Evolutionary conservation across 768 basidiomycete genomes (phyloP), one percentile per base, ranked within the genome.

Genomic region (Boletellus emodensis): DNA sequence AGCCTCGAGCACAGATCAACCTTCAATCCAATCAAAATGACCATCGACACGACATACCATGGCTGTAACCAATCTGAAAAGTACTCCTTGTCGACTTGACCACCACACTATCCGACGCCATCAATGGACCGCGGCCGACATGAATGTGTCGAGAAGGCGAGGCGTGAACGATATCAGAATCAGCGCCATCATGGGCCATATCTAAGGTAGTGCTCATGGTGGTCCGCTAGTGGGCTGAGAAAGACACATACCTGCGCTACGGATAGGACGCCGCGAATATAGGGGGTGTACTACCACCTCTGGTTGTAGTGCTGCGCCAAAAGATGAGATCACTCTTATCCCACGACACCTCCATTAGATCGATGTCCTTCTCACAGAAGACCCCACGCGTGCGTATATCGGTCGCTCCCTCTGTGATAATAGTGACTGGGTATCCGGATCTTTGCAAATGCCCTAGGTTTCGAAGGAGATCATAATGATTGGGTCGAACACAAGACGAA

Each of bases 381-480:
- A 62, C 95, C 91, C 87, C 90, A 97, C 0, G 84, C 94, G 52
- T 95, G 96, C 1, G 94, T 92, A 60, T 95, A 94, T 47, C 83
- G 70, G 42, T 78, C 73, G 14, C 86, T 90, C 48, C 84, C 84
- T 11, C 85, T 86, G 60, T 90, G 91, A 67, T 98, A 98, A 65
- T 99, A 98, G 67, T 98, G 94, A 53, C 90, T 94, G 0, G 96
- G 95, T 54, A 98, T 93, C 50, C 89, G 77, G 57, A 99, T 90
- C 63, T 98, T 96, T 55, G 83, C 72, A 64, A 87, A 97, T 0
- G 95, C 93, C 35, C 74, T 74, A 0, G 87, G 84, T 61, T 88
- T 92, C 0, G 93, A 90, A 2, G 95, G 94, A 7, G 3, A 11
- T 32, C 11, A 6, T 51, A 15, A 49, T 37, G 54, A 54, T n/a